Evolutionary conservation across 2,329 filamentous ascomycete species (phyloP).

Genomic region (Colletotrichum filicis): DNA sequence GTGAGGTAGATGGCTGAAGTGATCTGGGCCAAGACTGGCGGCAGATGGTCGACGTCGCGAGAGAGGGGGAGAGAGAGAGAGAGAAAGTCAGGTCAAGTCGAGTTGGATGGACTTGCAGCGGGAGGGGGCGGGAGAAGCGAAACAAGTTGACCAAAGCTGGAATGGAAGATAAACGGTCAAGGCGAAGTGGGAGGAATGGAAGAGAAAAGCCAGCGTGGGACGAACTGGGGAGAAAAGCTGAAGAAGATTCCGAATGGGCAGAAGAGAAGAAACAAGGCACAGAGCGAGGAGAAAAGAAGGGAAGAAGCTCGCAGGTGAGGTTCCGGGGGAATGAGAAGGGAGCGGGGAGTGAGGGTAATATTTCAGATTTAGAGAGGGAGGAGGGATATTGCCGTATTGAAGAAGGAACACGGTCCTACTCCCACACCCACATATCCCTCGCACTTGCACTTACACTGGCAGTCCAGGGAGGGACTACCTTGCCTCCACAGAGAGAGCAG

Average conservation of each 20-base stretch:
- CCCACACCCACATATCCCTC: background rate
- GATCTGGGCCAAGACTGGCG: background rate
- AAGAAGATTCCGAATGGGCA: background rate
- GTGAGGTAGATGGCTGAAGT: background rate
- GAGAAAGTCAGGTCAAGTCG: background rate
- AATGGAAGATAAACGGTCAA: slow-evolving; percentile 2
- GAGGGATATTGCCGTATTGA: slow-evolving; percentile 23
- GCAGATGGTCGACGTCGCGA: background rate
- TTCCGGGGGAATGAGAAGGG: slow-evolving; percentile 11
- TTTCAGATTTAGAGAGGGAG: background rate
- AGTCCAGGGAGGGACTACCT: background rate
- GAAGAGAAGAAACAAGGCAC: slow-evolving; percentile 2
- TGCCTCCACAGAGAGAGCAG: background rate
- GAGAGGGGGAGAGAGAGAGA: background rate
- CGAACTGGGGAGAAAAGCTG: background rate
- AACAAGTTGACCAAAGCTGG: slow-evolving; percentile 15
- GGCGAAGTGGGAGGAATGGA: slow-evolving; percentile 3
- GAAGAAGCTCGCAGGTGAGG: slow-evolving; percentile 24
- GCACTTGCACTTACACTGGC: background rate
- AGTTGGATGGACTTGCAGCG: background rate
- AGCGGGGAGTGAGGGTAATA: slow-evolving; percentile 8
- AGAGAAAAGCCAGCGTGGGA: slow-evolving; percentile 2
- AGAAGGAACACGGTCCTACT: background rate
- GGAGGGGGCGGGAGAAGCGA: background rate
- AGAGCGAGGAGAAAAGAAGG: slow-evolving; percentile 12